phyloP scores from a whole-genome alignment of 768 basidiomycete genomes.

The Rossbeevera mucosa region DNA sequence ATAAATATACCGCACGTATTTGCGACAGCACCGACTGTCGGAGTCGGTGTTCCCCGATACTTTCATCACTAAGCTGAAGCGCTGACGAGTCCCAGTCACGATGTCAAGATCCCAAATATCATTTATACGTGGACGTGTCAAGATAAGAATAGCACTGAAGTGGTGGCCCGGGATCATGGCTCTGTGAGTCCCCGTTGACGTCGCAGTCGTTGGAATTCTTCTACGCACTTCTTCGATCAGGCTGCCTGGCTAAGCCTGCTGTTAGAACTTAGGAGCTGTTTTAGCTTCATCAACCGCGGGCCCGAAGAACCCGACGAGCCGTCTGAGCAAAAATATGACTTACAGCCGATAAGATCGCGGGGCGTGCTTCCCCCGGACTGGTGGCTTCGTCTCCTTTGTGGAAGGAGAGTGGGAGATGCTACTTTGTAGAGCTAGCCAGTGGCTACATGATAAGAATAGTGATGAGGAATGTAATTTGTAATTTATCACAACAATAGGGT shows the following conservation, averaged over 20 bases:
- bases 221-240: background rate
- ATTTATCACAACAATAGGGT: background rate
- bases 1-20: background rate
- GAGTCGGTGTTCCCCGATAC: background rate
- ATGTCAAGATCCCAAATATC: background rate
- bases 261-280: background rate
- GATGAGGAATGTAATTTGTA: background rate
- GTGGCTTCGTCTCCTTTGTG: background rate
- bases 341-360: background rate
- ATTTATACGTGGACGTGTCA: background rate
- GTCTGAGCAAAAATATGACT: background rate
- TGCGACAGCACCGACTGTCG: slow-evolving; percentile 13
- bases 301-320: background rate
- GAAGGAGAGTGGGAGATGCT: background rate
- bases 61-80: background rate
- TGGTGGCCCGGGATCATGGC: background rate
- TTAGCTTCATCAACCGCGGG: background rate
- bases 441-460: background rate
- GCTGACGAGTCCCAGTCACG: background rate
- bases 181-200: background rate
- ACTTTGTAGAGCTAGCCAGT: background rate
- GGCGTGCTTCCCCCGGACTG: background rate
- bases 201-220: background rate
- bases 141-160: slow-evolving; percentile 6
- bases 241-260: background rate